A percentile compares a stretch with the other conserved stretches of the same genome.
Evolutionary conservation across 2,329 filamentous ascomycete species (phyloP).

Genomic region (Atkinsonella hypoxylon): DNA sequence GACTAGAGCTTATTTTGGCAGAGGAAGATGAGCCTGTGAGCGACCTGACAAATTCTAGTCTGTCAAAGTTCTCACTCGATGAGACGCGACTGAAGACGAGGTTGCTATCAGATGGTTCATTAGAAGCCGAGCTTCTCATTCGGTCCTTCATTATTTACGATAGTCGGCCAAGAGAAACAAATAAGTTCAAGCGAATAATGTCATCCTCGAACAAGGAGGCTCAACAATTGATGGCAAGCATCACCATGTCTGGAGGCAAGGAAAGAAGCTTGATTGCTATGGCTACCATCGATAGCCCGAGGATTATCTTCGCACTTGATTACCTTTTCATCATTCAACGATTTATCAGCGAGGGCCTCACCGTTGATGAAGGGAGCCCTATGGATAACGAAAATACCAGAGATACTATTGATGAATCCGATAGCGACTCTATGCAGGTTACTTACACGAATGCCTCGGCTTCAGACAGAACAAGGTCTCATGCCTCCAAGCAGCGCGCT

Average conservation of each 20-base stretch:
- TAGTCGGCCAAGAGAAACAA: conserved; percentile 75
- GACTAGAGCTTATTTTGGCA: conserved; percentile 74
- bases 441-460: conserved; percentile 24
- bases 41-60: conserved; percentile 63
- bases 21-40: conserved; percentile 67
- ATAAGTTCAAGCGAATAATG: conserved; percentile 98
- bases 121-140: conserved; percentile 88
- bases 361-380: conserved; percentile 43
- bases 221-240: conserved; percentile 95
- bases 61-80: conserved; percentile 91
- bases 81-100: conserved; percentile 84
- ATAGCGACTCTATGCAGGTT: conserved; percentile 44
- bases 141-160: conserved; percentile 92
- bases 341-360: conserved; percentile 63
- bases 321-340: conserved; percentile 84
- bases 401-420: conserved; percentile 47
- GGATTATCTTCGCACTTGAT: conserved; percentile 89
- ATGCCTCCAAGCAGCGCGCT: conserved; percentile 16
- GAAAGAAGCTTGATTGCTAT: conserved; percentile 79
- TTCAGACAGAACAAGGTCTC: conserved; percentile 20
- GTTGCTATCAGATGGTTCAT: conserved; percentile 81
- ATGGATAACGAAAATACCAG: conserved; percentile 40
- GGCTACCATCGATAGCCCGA: conserved; percentile 86
- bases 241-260: conserved; percentile 79
- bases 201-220: conserved; percentile 88